These are phyloP conservation scores for Aspergillus pseudoviridinutans DNA, from an alignment of 2,329 filamentous ascomycete species.

Conservation along the genomic window DNA sequence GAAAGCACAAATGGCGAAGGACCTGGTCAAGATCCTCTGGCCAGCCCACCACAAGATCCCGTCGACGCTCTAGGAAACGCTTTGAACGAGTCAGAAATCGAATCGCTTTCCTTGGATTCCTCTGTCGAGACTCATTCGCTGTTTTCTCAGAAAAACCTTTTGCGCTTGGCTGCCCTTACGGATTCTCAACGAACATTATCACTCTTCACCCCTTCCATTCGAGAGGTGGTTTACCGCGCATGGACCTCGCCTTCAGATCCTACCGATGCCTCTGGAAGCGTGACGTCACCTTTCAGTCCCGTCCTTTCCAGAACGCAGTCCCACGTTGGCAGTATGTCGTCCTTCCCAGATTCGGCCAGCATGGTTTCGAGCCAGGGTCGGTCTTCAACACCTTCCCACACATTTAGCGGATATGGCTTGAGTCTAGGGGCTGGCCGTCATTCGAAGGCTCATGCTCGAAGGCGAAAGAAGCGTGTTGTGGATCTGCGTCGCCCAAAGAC, in stretches of 20 bases:
- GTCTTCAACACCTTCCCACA: constrained; percentile 31
- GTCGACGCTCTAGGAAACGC: constrained; percentile 77
- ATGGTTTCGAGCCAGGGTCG: constrained; percentile 64
- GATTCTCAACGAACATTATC: constrained; percentile 89
- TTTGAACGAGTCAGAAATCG: constrained; percentile 70
- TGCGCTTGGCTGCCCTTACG: constrained; percentile 75
- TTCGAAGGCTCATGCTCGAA: constrained; percentile 41
- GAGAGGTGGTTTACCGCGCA: constrained; percentile 85
- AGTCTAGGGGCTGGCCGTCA: constrained; percentile 40
- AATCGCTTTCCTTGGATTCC: constrained; percentile 72
- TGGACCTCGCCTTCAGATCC: constrained; percentile 79
- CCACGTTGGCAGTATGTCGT: constrained; percentile 63
- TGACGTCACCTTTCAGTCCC: constrained; percentile 42
- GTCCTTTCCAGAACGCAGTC: constrained; percentile 62
- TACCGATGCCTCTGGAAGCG: constrained; percentile 49
- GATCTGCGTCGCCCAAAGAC: constrained; percentile 42
- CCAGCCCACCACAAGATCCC: constrained; percentile 74
- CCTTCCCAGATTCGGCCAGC: constrained; percentile 69
- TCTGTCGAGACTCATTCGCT: constrained; percentile 78
- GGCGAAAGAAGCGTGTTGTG: constrained; percentile 48
- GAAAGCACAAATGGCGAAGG: constrained; percentile 55
- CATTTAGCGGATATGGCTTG: constrained; percentile 38
- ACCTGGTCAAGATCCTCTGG: constrained; percentile 70
- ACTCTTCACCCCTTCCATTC: constrained; percentile 84
- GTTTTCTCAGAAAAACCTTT: constrained; percentile 91